Base-by-base conservation (phyloP, 1,139 yeast genomes). In the Yamadazyma triangularis region DNA sequence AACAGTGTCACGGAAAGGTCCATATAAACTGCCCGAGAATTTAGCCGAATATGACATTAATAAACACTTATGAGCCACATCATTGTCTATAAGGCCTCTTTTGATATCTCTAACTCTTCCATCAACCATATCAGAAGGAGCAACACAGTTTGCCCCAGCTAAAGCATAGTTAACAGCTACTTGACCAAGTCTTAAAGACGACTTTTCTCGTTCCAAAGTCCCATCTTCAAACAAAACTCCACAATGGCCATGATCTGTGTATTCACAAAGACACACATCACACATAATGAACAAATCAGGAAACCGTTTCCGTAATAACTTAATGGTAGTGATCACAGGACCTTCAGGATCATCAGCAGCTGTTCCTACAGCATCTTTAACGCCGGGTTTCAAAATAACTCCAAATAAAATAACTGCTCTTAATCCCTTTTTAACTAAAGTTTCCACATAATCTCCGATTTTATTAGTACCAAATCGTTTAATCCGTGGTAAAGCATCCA, bases 61-160 rank as follows among this genome's bases (percentile, higher is more conserved):
- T 66, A 91, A 77, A 35, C 89, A 80, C 53, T 81, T 79, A 60
- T 91, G 95, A 15, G 95, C 95, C 36, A 91, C 59, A 13, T 80
- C 82, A n/a, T 85, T 89, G 29, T 78, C 78, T 32, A 91, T 78
- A 26, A 91, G 70, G 2, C 95, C 97, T 31, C 67, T 63, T 57
- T 93, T 91, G 57, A 91, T 91, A 33, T 87, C 97, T 40, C 73
- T 70, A 42, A 93, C 79, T 49, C 98, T 75, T 14, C 98, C 99
- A 55, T 91, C 99, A 53, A 89, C 81, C 98, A 93, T 91, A 56
- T 91, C 98, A 10, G 95, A 83, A 12, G 99, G 99, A 2, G 98
- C 97, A 24, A 91, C 96, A 33, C 88, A 83, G 54, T 91, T 73
- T 2, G 96, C 96, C 31, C 97, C 98, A 0, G 98, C 97, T 47